Percentiles rank a stretch among this genome's conserved stretches.
Conservation (phyloP, 2,329 filamentous ascomycete species). For the Bipolaris bicolor region DNA sequence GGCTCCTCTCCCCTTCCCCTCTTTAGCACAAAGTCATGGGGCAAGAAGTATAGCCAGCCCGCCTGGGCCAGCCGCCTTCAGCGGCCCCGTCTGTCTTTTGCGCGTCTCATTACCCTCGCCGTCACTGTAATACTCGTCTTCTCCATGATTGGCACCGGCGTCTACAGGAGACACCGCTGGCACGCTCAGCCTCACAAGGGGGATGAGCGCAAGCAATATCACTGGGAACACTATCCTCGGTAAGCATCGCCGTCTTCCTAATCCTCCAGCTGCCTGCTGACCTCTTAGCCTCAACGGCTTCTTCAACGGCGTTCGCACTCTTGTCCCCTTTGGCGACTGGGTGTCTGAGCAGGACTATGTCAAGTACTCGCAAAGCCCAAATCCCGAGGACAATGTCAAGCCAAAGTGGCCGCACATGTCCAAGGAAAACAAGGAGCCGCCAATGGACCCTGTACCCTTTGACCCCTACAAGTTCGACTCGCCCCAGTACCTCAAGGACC, state of each 20-base stretch:
- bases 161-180: constrained; percentile 48
- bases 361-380: constrained; percentile 49
- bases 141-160: constrained; percentile 51
- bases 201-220: constrained; percentile 47
- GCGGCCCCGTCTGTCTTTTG: constrained; percentile 51
- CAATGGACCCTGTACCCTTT: constrained; percentile 50
- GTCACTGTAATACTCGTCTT: constrained; percentile 51
- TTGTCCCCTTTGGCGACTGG: constrained; percentile 53
- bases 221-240: constrained; percentile 55
- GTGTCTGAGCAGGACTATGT: constrained; percentile 54
- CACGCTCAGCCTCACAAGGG: constrained; percentile 42
- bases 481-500: constrained; percentile 53
- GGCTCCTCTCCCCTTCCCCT: constrained; percentile 48
- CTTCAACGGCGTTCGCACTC: constrained; percentile 56
- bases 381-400: constrained; percentile 47
- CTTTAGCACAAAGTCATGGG: constrained; percentile 48
- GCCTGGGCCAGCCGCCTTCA: constrained; percentile 50
- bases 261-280: constrained; percentile 19
- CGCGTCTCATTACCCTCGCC: constrained; percentile 50
- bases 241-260: constrained; percentile 25
- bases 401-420: constrained; percentile 44
- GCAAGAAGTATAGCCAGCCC: constrained; percentile 40
- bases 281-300: constrained; percentile 52
- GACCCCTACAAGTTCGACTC: constrained; percentile 55
- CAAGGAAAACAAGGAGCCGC: constrained; percentile 48